phyloP scores from a whole-genome alignment of 2,329 filamentous ascomycete species.

The Cytospora leucostoma region DNA sequence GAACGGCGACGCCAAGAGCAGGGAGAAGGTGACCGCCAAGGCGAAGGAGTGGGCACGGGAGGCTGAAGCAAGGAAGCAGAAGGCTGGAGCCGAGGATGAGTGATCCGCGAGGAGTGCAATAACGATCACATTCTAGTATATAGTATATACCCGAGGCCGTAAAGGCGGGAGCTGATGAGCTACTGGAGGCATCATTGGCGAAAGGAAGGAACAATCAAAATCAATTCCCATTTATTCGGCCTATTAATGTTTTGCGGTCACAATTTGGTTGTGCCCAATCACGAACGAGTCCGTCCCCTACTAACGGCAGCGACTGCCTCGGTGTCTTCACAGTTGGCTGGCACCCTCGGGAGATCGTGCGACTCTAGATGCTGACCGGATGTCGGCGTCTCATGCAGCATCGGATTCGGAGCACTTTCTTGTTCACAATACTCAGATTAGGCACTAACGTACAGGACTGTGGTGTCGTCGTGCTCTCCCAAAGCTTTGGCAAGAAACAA shows the following conservation, averaged over 20 bases:
- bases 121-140: neutral
- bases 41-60: conserved; percentile 70
- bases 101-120: conserved; percentile 12
- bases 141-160: neutral
- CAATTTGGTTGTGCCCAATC: neutral
- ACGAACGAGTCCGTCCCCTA: neutral
- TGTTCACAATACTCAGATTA: too few species aligned
- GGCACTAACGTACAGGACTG: too few species aligned
- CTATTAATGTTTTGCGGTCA: neutral
- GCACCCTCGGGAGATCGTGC: too few species aligned
- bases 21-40: conserved; percentile 69
- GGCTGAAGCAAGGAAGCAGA: conserved; percentile 43
- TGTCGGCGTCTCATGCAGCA: too few species aligned
- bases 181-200: neutral
- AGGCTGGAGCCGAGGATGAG: conserved; percentile 33
- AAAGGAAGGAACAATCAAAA: conserved; percentile 7
- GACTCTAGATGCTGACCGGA: too few species aligned
- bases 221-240: neutral
- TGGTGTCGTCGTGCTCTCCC: too few species aligned
- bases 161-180: neutral
- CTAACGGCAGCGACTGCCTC: neutral
- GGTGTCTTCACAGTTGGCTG: neutral
- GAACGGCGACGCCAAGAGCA: conserved; percentile 67
- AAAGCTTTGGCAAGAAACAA: neutral
- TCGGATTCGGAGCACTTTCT: too few species aligned